These are phyloP conservation scores for Elaeis guineensis DNA, from an alignment of 176 grass and related monocot genomes.

Conservation along the genomic window DNA sequence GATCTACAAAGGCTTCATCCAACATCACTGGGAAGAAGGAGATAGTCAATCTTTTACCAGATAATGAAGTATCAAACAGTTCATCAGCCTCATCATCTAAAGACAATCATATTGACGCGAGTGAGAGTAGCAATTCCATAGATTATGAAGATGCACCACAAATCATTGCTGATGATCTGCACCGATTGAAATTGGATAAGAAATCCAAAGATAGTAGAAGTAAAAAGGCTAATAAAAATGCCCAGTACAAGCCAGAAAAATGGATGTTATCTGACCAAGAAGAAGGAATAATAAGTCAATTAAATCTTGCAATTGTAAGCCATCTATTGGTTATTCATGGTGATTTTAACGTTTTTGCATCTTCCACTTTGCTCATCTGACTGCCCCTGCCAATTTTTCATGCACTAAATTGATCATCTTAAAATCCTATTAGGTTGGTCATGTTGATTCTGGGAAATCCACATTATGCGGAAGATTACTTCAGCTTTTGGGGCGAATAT, in stretches of 20 bases:
- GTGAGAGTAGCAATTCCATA: constrained; percentile 14
- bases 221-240: constrained; percentile 35
- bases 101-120: constrained; percentile 10
- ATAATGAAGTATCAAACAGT: constrained; percentile 14
- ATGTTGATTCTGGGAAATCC: constrained; percentile 94
- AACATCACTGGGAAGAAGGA: constrained; percentile 21
- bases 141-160: constrained; percentile 22
- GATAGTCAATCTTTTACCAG: constrained; percentile 14
- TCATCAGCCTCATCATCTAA: constrained; percentile 12
- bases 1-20: constrained; percentile 17
- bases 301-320: constrained; percentile 91
- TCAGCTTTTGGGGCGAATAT: constrained; percentile 55
- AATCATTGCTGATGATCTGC: constrained; percentile 35
- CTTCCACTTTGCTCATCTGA: neutral
- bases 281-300: constrained; percentile 29
- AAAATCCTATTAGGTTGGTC: constrained; percentile 56
- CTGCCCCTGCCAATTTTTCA: too few species aligned
- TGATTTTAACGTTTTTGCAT: neutral
- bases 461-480: constrained; percentile 71
- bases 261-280: constrained; percentile 64
- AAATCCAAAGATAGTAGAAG: constrained; percentile 25
- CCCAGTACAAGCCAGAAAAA: constrained; percentile 67
- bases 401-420: neutral
- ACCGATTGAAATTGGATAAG: constrained; percentile 52
- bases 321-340: neutral